A percentile compares a stretch with the other conserved stretches of the same genome.
These are phyloP conservation scores for Elongisporangium prolatum DNA, from an alignment of 352 stramenopile genomes.

Conservation along the genomic window DNA sequence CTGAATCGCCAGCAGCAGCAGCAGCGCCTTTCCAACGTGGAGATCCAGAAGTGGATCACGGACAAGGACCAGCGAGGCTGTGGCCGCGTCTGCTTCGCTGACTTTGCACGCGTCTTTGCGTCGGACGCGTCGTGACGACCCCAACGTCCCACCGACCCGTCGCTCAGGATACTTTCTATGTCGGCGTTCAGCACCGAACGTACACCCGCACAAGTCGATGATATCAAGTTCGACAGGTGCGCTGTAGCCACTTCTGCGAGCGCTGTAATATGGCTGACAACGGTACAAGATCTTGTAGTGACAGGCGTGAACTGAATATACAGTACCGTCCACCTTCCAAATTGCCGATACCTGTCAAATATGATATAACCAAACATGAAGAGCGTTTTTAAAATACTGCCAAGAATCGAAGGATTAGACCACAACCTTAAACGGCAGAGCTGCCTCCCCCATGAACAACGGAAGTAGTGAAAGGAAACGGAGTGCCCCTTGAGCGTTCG, in stretches of 20 bases:
- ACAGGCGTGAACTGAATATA: not conserved
- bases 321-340: not conserved
- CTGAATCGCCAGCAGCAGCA: conserved; percentile 15
- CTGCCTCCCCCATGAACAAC: not conserved
- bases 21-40: conserved; percentile 24
- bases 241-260: not conserved
- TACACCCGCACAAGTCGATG: not conserved
- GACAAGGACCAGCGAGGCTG: conserved; percentile 40
- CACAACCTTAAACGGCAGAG: not conserved
- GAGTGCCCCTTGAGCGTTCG: not conserved
- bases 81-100: conserved; percentile 33
- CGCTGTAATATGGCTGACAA: not conserved
- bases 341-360: not conserved
- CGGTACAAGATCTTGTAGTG: not conserved
- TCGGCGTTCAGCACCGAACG: not conserved
- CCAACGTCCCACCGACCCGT: not conserved
- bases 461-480: not conserved
- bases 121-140: not conserved
- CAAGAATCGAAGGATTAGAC: not conserved
- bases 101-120: conserved; percentile 32
- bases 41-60: conserved; percentile 49
- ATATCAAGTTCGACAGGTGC: not conserved
- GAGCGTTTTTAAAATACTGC: not conserved
- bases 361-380: not conserved
- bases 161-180: not conserved